Evolutionary conservation across 2,329 filamentous ascomycete genomes (phyloP), one percentile per base, ranked within the genome.

Genomic region (Ceratocystis eucalypticola): DNA sequence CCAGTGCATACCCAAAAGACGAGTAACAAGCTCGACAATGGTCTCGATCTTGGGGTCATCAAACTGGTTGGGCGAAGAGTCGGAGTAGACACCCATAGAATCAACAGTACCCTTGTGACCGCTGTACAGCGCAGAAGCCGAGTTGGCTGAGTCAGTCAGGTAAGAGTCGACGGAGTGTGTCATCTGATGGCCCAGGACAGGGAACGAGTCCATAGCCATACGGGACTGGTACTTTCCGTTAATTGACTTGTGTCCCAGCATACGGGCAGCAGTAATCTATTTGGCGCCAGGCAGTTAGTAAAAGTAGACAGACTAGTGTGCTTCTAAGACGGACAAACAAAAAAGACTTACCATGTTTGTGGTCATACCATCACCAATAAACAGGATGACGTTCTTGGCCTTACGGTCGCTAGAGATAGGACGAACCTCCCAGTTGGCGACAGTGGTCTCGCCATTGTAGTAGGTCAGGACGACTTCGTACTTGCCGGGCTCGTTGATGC

Each of bases 31-130:
- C 75, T 91, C 88, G 25, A 88, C 85, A 73, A 95, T 89, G 15
- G 86, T 90, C 78, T 94, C 90, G 25, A 95, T 83, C 77, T 93
- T 94, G 65, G 90, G 90, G 72, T 95, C 90, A 73, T 95, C 90
- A 70, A 90, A 90, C 2, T 81, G 76, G 71, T 87, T 81, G 12
- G 82, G 78, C 61, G 87, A 91, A 0, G 88, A 91, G 74, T 95
- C 90, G 53, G 81, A 88, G 68, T 94, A 92, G 41, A 93, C 82
- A 70, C 81, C 88, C 76, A 94, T 83, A 33, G 88, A 88, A 72
- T 94, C 92, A 70, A 93, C 89, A 0, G 85, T 88, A 72, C 84
- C 88, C 80, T 94, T 94, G 79, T 94, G 89, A 44, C 90, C 90
- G 28, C 83, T 85, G 77, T 93, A 94, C 20, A 94, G 79, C 17